phyloP scores from a whole-genome alignment of 768 basidiomycete species.

The Leccinellum albellum region DNA sequence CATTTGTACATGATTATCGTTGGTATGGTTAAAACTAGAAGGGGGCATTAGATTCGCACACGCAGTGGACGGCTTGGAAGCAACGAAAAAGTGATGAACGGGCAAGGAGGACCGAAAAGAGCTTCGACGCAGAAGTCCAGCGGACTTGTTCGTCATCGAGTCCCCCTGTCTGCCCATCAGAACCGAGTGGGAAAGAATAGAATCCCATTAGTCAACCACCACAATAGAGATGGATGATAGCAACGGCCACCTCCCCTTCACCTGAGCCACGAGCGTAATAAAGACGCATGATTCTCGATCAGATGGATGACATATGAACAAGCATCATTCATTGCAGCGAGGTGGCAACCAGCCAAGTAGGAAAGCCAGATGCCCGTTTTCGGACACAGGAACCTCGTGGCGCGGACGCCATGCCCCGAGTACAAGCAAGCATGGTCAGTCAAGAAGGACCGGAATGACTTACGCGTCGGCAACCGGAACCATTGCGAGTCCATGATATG shows the following conservation, averaged over 20 bases:
- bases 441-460: slow-evolving; percentile 27
- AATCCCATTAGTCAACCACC: slow-evolving; percentile 7
- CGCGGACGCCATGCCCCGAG: slow-evolving; percentile 8
- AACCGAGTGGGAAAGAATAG: neutral
- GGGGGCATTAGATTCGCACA: slow-evolving; percentile 13
- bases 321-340: slow-evolving; percentile 5
- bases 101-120: neutral
- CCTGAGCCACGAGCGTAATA: slow-evolving; percentile 8
- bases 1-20: slow-evolving; percentile 68
- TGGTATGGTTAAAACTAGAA: slow-evolving; percentile 67
- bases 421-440: neutral
- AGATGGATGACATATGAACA: slow-evolving; percentile 15
- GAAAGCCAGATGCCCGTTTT: slow-evolving; percentile 4
- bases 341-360: slow-evolving; percentile 11
- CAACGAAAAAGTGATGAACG: neutral
- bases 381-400: slow-evolving; percentile 18
- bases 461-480: slow-evolving; percentile 84
- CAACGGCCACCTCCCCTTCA: slow-evolving; percentile 18
- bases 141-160: neutral
- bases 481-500: slow-evolving; percentile 76
- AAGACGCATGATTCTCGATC: slow-evolving; percentile 17
- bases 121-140: neutral
- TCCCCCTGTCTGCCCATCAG: neutral
- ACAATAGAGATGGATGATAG: slow-evolving; percentile 14
- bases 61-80: neutral